Base-by-base conservation (phyloP, 225 moss, liverwort and hornwort species). In the Sphagnum contortum region DNA sequence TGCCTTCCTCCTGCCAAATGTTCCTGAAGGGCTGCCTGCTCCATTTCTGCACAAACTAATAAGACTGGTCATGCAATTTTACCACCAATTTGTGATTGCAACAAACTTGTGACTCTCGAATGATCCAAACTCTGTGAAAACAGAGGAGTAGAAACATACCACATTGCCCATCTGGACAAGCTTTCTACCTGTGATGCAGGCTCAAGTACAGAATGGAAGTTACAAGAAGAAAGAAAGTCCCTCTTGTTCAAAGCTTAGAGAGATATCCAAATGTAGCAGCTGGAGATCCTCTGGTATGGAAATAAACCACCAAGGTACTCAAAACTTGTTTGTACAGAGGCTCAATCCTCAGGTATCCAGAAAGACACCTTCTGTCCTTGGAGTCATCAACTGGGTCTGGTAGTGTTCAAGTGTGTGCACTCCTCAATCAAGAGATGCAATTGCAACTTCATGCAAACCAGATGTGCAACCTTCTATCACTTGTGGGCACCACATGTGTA, bases 121-220 rank as follows among this genome's bases (percentile, higher is more conserved):
- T 48, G 9, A 80, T 75, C 84, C 73, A 80, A 66, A 29, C 29
- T 75, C 84, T 63, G 66, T 69, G 73, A 65, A 58, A 66, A 59
- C 72, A 63, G 71, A 81, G 78, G 70, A 65, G 57, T 69, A 66
- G 74, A 70, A 69, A 85, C 85, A 81, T 85, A 85, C 81, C 85
- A 85, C 74, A 76, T 53, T 63, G 73, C 71, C 65, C 74, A 74
- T 59, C 12, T 52, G 60, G 71, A 4, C 12, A 60, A 68, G 75
- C 85, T 76, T 68, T 78, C 75, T 78, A 77, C 78, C 76, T 81
- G 81, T 81, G 80, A 57, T 75, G 72, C 57, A 52, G 68, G 73
- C 73, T 68, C 75, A 81, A 60, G 66, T 59, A 76, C 45, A 68
- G 45, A 81, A 62, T 72, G 81, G 69, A 76, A 80, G 65, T 67